phyloP scores from a whole-genome alignment of 331 rosid genomes.

The Acacia concinna region DNA sequence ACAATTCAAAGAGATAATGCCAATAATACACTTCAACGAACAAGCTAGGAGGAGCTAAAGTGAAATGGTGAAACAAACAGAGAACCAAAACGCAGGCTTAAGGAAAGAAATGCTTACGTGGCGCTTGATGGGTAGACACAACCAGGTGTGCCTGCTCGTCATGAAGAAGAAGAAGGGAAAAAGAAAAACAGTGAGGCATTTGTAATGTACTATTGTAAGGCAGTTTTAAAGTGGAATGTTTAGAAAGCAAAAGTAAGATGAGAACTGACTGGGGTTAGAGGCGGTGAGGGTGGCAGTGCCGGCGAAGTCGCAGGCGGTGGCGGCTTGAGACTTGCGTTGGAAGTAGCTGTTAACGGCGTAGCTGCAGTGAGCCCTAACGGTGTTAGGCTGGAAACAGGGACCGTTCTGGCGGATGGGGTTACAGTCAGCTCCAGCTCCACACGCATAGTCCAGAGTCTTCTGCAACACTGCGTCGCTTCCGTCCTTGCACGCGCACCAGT shows the following conservation, averaged over 20 bases:
- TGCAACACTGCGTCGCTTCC: slow-evolving; percentile 60
- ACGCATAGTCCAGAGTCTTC: slow-evolving; percentile 77
- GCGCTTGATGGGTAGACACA: slow-evolving; percentile 71
- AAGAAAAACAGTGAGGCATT: not conserved
- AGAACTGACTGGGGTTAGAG: slow-evolving; percentile 67
- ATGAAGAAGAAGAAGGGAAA: not conserved
- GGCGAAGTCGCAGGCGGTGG: slow-evolving; percentile 72
- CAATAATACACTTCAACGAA: not conserved
- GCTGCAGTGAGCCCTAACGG: slow-evolving; percentile 66
- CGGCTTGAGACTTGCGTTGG: slow-evolving; percentile 66
- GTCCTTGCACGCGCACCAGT: slow-evolving; percentile 80
- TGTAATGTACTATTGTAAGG: not conserved
- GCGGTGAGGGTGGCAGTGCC: slow-evolving; percentile 51
- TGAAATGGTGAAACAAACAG: not conserved
- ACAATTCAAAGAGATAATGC: not conserved
- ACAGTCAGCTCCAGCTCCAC: slow-evolving; percentile 94
- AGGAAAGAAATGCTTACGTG: slow-evolving; percentile 47
- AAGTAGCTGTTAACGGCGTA: slow-evolving; percentile 81
- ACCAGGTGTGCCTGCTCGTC: slow-evolving; percentile 60
- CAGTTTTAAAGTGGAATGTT: not conserved
- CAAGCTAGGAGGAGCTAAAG: not conserved
- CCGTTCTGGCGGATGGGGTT: slow-evolving; percentile 55
- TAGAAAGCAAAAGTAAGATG: not conserved
- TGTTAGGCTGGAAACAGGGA: slow-evolving; percentile 65
- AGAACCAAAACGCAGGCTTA: not conserved